Base-by-base conservation (phyloP, 305 asterid species). In the Solanum hybrid region DNA sequence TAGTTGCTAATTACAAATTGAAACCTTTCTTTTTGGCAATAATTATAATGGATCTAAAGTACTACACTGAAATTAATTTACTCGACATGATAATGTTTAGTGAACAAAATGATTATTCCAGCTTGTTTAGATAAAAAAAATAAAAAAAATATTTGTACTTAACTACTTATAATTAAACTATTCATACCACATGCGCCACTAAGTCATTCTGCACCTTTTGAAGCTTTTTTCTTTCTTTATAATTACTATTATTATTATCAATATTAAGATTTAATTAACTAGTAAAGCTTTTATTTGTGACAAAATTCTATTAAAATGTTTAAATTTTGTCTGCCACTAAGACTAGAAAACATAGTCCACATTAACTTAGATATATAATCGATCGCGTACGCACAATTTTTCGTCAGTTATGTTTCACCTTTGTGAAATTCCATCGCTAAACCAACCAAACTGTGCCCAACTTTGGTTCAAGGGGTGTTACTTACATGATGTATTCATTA, bases 101-200 rank as follows among this genome's bases (percentile, higher is more conserved):
- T 84, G 88, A 91, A 93, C 91, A 36, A 91, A 79, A 89, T 88
- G 91, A 91, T 88, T 93, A 91, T 89, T 90, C 91, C 89, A 79
- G 91, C 93, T 89, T 93, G 92, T 89, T 92, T 90, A 89, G 4
- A 26, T 72, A 11, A 24, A 22, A 65, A 61, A 22, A 10, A 22
- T 15, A 57, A 14, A 57, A 32, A 38, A 38, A 38, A 65, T 10
- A 65, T 2, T 22, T 22, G 29, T 65, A 65, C 29, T 72, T 65
- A 89, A 65, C 13, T 65, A 65, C 27, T 73, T 65, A 89, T 89
- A 92, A 91, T 24, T 36, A 83, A 41, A 15, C 34, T 45, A 84
- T 84, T 84, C 75, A 84, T 9, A 77, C 72, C 77, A 92, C 77
- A 73, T 31, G 81, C 65, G 9, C 78, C 90, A 65, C 88, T 41